Percentiles rank a stretch among this genome's conserved stretches.
Evolutionary conservation across 2,329 filamentous ascomycete genomes (phyloP).

Genomic region (Scortechinia acanthostroma): DNA sequence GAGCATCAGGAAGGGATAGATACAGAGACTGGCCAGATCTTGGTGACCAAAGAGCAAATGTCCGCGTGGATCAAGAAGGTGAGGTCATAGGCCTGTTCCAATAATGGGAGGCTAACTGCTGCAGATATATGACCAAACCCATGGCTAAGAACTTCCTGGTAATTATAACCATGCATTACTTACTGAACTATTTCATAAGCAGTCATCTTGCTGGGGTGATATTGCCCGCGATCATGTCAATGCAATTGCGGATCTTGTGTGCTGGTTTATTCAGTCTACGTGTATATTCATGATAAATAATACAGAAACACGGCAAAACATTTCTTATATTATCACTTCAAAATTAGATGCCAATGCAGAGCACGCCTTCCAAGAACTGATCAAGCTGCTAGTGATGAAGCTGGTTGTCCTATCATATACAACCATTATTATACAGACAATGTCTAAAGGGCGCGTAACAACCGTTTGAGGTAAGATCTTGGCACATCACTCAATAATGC

Average conservation of each 20-base stretch:
- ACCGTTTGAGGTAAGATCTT: slow-evolving; percentile 5
- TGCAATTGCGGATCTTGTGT: slow-evolving; percentile 5
- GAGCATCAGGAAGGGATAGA: slow-evolving; percentile 3
- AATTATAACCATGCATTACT: slow-evolving; percentile 21
- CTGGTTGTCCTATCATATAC: slow-evolving; percentile 13
- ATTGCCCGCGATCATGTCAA: slow-evolving; percentile 9
- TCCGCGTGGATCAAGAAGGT: slow-evolving; percentile 5
- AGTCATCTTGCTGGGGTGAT: slow-evolving; percentile 15
- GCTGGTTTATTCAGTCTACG: slow-evolving; percentile 7
- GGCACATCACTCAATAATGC: slow-evolving; percentile 4
- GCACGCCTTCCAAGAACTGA: slow-evolving; percentile 9
- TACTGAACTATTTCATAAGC: slow-evolving; percentile 20
- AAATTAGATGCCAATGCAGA: slow-evolving; percentile 6
- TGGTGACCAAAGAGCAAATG: slow-evolving; percentile 4
- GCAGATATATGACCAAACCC: slow-evolving; percentile 7
- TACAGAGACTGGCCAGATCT: slow-evolving; percentile 2
- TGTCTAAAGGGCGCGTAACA: slow-evolving; percentile 10
- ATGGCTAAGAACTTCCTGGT: slow-evolving; percentile 19
- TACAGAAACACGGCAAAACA: slow-evolving; percentile 3
- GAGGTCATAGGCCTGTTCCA: background rate
- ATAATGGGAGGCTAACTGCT: slow-evolving; percentile 6
- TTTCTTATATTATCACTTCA: slow-evolving; percentile 4
- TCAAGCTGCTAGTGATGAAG: slow-evolving; percentile 11
- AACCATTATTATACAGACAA: slow-evolving; percentile 18
- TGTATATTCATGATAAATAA: slow-evolving; percentile 6